Percentiles rank a stretch among this genome's conserved stretches.
Evolutionary conservation across 2,329 filamentous ascomycete species (phyloP).

Genomic region (Pseudogymnoascus sp.): DNA sequence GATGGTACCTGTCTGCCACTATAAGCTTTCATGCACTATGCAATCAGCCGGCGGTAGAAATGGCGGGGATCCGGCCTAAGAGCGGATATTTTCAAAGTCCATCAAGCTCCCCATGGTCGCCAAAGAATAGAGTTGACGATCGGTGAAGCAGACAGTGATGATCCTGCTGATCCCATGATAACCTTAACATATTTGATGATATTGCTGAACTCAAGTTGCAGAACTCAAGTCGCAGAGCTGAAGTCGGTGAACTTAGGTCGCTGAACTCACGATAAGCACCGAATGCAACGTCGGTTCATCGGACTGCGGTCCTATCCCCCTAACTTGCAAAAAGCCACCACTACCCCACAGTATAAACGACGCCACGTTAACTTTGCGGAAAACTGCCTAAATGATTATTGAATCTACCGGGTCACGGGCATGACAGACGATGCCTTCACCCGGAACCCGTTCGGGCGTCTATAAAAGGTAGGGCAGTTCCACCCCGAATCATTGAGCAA

Average conservation of each 20-base stretch:
- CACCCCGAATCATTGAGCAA: neutral
- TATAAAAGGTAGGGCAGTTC: neutral
- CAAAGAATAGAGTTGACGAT: slow-evolving; percentile 3
- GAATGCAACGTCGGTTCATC: neutral
- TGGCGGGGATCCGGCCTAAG: neutral
- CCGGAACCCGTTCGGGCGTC: neutral
- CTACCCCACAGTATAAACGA: neutral
- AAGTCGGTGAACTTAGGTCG: neutral
- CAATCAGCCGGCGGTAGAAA: slow-evolving; percentile 5
- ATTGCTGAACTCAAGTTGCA: no score
- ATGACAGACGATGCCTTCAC: neutral
- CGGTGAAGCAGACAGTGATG: neutral
- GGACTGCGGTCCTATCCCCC: neutral
- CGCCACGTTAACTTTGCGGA: neutral
- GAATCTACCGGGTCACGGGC: neutral
- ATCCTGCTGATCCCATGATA: neutral
- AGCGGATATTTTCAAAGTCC: neutral
- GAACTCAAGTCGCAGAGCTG: neutral
- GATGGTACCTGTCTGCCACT: neutral
- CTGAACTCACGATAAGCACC: neutral
- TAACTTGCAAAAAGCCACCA: neutral
- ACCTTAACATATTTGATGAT: neutral
- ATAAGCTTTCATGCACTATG: neutral
- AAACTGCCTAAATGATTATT: slow-evolving; percentile 5
- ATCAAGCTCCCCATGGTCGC: neutral